Evolutionary conservation across 169 alveolate genomes (phyloP).

Genomic region (Cryptosporidium ryanae): DNA sequence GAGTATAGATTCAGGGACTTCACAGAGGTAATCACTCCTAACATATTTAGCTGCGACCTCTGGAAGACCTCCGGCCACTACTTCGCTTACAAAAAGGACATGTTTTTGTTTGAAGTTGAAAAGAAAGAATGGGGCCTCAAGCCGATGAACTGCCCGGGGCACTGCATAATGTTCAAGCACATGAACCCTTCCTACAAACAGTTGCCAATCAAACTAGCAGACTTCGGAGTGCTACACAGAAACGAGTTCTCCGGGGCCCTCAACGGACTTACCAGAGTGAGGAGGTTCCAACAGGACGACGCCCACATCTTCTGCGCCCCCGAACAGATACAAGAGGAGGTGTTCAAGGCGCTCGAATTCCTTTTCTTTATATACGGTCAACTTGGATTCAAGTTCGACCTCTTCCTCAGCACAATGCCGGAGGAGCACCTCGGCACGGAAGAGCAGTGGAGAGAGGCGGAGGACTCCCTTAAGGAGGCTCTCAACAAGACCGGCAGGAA

Average conservation of each 20-base stretch:
- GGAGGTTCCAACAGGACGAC: slow-evolving; percentile 99
- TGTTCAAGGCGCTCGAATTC: slow-evolving; percentile 90
- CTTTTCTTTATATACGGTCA: slow-evolving; percentile 91
- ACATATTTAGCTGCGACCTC: slow-evolving; percentile 92
- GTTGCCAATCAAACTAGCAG: slow-evolving; percentile 98
- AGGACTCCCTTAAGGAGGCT: slow-evolving; percentile 92
- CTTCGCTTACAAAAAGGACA: slow-evolving; percentile 79
- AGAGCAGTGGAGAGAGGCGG: slow-evolving; percentile 97
- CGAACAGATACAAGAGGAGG: slow-evolving; percentile 94
- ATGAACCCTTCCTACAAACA: slow-evolving; percentile 93
- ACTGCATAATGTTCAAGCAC: slow-evolving; percentile 93
- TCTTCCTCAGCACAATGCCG: slow-evolving; percentile 97
- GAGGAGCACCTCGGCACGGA: slow-evolving; percentile 94
- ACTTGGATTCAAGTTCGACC: slow-evolving; percentile 93
- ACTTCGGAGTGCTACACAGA: slow-evolving; percentile 99
- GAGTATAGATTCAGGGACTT: slow-evolving; percentile 90
- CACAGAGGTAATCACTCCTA: slow-evolving; percentile 96
- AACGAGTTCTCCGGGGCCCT: slow-evolving; percentile 98
- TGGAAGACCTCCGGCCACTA: slow-evolving; percentile 99
- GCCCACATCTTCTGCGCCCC: slow-evolving; percentile 98
- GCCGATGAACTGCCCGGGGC: slow-evolving; percentile 99
- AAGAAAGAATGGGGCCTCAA: slow-evolving; percentile 97
- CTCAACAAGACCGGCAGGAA: slow-evolving; percentile 91
- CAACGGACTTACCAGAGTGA: slow-evolving; percentile 96
- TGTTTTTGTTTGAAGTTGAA: slow-evolving; percentile 93